Conservation (phyloP, 345 rosid genomes). For the Brassica cretica region DNA sequence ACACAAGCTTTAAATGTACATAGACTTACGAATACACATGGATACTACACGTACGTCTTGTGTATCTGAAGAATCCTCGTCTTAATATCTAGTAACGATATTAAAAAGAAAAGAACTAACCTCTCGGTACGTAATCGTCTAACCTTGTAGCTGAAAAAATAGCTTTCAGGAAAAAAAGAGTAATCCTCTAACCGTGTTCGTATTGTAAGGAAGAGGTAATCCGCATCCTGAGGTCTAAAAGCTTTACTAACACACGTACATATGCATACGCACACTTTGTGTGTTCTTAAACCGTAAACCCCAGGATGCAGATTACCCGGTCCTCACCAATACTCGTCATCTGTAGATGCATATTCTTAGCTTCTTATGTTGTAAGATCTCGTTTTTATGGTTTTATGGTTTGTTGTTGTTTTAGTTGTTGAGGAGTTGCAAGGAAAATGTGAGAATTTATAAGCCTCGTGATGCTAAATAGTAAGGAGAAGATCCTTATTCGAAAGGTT, state of each 20-base stretch:
- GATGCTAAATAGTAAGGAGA: conserved; percentile 19
- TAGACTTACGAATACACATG: not conserved
- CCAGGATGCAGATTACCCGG: conserved; percentile 46
- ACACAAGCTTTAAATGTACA: not conserved
- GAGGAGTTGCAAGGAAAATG: conserved; percentile 1
- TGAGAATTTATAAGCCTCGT: conserved; percentile 25
- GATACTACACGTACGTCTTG: not conserved
- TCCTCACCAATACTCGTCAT: conserved; percentile 32
- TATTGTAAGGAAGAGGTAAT: conserved; percentile 43
- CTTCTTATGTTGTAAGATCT: not conserved
- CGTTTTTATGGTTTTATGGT: not conserved
- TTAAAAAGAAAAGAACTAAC: conserved; percentile 3
- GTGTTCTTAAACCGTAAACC: conserved; percentile 27
- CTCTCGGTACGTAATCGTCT: not conserved
- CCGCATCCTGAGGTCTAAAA: conserved; percentile 41
- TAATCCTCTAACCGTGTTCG: not conserved
- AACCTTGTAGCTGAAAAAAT: not conserved
- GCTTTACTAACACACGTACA: not conserved
- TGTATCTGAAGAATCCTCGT: not conserved
- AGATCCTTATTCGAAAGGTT: conserved; percentile 41
- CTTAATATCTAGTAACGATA: not conserved
- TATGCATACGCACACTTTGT: not conserved
- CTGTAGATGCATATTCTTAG: not conserved
- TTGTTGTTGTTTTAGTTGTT: conserved; percentile 3
- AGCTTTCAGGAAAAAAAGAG: no score